phyloP scores from a whole-genome alignment of 345 rosid genomes.

The Euphorbia peplus region DNA sequence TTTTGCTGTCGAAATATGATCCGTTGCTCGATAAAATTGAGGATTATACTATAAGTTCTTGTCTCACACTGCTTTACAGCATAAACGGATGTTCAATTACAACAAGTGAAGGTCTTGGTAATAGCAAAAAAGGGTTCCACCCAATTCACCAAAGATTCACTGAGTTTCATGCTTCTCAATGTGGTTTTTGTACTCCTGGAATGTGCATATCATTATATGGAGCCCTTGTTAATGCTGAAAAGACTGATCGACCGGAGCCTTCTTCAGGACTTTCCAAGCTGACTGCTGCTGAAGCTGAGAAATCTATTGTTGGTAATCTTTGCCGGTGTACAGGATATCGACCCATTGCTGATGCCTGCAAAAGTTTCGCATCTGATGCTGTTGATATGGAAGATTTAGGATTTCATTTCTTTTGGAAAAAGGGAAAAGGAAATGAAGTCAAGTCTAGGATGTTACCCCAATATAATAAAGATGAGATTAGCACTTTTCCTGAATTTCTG shows the following conservation, averaged over 20 bases:
- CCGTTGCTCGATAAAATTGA: constrained; percentile 49
- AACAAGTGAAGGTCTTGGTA: constrained; percentile 85
- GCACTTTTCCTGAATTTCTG: constrained; percentile 61
- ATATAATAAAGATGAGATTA: constrained; percentile 27
- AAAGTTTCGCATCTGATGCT: constrained; percentile 76
- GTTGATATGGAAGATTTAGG: constrained; percentile 92
- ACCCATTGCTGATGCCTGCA: constrained; percentile 82
- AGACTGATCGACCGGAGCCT: constrained; percentile 42
- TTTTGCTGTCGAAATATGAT: constrained; percentile 62
- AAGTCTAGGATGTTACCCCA: constrained; percentile 53
- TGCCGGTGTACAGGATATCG: constrained; percentile 97
- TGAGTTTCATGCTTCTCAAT: constrained; percentile 89
- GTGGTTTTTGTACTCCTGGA: constrained; percentile 95
- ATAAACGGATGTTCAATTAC: constrained; percentile 72
- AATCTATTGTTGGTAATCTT: constrained; percentile 66
- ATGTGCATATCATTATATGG: constrained; percentile 77
- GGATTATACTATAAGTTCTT: constrained; percentile 60
- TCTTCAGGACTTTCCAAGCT: constrained; percentile 57
- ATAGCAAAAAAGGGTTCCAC: constrained; percentile 70
- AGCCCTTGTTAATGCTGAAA: constrained; percentile 67
- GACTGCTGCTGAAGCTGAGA: constrained; percentile 75
- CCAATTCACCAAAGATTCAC: constrained; percentile 71
- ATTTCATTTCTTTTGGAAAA: constrained; percentile 66
- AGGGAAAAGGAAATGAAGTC: constrained; percentile 46
- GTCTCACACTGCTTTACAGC: constrained; percentile 83